phyloP scores from a whole-genome alignment of 2,329 filamentous ascomycete species.

The Talaromyces sp. region DNA sequence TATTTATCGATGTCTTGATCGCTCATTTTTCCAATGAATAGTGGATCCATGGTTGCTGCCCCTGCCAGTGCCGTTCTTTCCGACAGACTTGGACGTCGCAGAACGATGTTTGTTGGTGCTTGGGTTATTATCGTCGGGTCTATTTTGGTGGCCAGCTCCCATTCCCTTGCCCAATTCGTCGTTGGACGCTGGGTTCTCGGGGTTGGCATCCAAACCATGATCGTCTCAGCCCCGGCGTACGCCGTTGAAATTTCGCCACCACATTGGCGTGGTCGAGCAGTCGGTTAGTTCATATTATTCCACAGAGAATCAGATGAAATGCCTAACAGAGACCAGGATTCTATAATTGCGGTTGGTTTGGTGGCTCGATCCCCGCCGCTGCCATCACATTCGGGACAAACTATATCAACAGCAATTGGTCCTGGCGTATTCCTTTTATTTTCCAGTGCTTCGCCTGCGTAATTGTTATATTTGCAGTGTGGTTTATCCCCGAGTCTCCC shows the following conservation, averaged over 20 bases:
- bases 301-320: background rate
- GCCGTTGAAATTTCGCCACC: conserved; percentile 46
- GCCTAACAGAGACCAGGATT: conserved; percentile 24
- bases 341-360: conserved; percentile 53
- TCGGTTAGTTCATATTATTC: conserved; percentile 28
- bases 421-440: conserved; percentile 61
- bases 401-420: conserved; percentile 42
- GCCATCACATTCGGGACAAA: conserved; percentile 46
- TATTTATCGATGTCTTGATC: background rate
- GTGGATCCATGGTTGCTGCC: conserved; percentile 34
- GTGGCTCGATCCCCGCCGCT: conserved; percentile 48
- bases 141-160: conserved; percentile 37
- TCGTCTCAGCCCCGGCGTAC: conserved; percentile 46
- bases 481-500: conserved; percentile 64
- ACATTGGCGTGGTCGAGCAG: conserved; percentile 48
- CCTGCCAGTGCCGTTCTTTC: conserved; percentile 42
- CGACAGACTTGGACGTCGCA: conserved; percentile 42
- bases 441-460: conserved; percentile 61
- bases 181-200: conserved; percentile 47
- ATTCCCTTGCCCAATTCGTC: conserved; percentile 36
- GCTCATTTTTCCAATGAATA: conserved; percentile 16
- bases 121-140: conserved; percentile 43
- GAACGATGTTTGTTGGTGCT: conserved; percentile 44
- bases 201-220: conserved; percentile 45
- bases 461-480: conserved; percentile 50